Base-by-base conservation (phyloP, 73 alveolate species). In the Paramecium bursaria region DNA sequence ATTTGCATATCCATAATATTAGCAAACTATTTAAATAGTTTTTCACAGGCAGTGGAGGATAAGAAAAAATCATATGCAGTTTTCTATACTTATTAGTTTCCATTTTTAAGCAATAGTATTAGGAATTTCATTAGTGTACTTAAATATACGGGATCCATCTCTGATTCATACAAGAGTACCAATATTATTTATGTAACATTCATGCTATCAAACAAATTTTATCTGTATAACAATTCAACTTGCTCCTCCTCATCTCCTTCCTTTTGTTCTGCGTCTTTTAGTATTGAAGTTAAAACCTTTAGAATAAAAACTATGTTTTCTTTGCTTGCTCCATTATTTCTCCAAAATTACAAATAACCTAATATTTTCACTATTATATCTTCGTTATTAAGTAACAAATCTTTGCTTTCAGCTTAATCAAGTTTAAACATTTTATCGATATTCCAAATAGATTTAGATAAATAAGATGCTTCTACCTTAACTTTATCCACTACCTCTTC, bases 331-430 rank as follows among this genome's bases (percentile, higher is more conserved):
- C 85, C 85, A 48, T 50, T 79, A 39, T 67, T 51, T 53, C 46
- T 79, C 89, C 89, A 79, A 53, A 54, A 79, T 31, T 53, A 46
- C 13, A 79, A 53, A 73, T 53, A 79, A 2, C 57, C 50, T 22
- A 79, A 55, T 19, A 79, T 53, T 39, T 79, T 79, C 27, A 53
- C 57, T 10, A 79, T 79, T 9, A 79, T 50, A 54, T 79, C 89
- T 21, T 54, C 77, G 11, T 79, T 79, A 35, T 80, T 53, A 27
- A 79, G 26, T 31, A 79, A 50, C 0, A 79, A 46, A 79, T 79
- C 89, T 25, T 55, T 73, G 2, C 35, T 50, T 50, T 61, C 89
- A 53, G 46, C 46, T 79, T 26, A 39, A 42, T 79, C 82, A 35
- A 39, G 42, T 67, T 67, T 67, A 67, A 67, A 67, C 82, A 67